Conservation (phyloP, 495 filamentous ascomycete species). For the Penicillium lividum region DNA sequence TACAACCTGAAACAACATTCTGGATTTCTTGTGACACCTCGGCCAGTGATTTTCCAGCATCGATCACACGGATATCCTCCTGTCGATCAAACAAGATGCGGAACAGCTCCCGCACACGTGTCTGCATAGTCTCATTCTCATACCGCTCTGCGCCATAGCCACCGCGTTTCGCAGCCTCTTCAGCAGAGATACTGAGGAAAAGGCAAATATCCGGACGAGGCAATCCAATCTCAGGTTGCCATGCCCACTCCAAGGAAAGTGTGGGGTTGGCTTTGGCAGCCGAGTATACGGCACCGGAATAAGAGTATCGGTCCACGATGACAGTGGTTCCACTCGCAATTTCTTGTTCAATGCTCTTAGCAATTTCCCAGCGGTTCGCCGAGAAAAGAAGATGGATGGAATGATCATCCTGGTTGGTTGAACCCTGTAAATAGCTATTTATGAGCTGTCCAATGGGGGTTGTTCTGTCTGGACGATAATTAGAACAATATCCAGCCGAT, state of each 20-base stretch:
- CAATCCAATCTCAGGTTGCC: constrained; percentile 79
- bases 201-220: constrained; percentile 85
- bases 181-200: constrained; percentile 78
- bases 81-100: constrained; percentile 42
- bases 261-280: constrained; percentile 79
- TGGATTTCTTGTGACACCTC: constrained; percentile 62
- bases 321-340: constrained; percentile 69
- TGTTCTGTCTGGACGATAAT: constrained; percentile 63
- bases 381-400: constrained; percentile 94
- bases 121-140: constrained; percentile 82
- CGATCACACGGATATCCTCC: constrained; percentile 43
- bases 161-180: constrained; percentile 70
- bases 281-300: constrained; percentile 91
- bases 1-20: constrained; percentile 52
- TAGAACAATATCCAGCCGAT: constrained; percentile 12
- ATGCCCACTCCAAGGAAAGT: constrained; percentile 75
- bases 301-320: constrained; percentile 90
- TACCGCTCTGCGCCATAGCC: constrained; percentile 90
- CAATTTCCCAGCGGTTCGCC: constrained; percentile 92
- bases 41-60: constrained; percentile 55
- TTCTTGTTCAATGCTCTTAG: constrained; percentile 61
- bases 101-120: constrained; percentile 75
- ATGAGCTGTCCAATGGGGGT: constrained; percentile 92
- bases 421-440: constrained; percentile 75
- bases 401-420: constrained; percentile 81